Conservation (phyloP, 2,329 filamentous ascomycete genomes). For the Verticillium isaacii region DNA sequence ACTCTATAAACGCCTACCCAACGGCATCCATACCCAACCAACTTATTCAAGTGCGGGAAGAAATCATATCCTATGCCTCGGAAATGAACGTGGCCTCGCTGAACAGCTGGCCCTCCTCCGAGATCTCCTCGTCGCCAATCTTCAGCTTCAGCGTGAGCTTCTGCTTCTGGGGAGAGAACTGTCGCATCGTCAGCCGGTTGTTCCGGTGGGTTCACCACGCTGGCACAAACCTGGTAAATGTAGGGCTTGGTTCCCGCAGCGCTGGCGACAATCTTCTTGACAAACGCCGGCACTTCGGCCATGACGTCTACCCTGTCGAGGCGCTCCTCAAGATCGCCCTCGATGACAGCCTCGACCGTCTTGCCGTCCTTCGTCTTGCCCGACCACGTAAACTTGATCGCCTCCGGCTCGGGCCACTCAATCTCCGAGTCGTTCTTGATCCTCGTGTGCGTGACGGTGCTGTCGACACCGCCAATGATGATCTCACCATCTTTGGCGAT, state of each 20-base stretch:
- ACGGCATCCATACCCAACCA: background rate
- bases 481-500: slow-evolving; percentile 79
- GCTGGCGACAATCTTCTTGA: slow-evolving; percentile 87
- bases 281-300: slow-evolving; percentile 91
- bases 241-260: slow-evolving; percentile 93
- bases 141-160: slow-evolving; percentile 74
- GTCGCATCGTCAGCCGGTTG: slow-evolving; percentile 15
- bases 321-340: slow-evolving; percentile 62
- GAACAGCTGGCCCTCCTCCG: slow-evolving; percentile 76
- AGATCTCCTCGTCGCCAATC: slow-evolving; percentile 71
- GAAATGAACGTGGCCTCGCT: slow-evolving; percentile 91
- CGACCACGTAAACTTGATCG: slow-evolving; percentile 71
- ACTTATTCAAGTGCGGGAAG: background rate
- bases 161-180: slow-evolving; percentile 67
- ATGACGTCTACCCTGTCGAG: slow-evolving; percentile 90
- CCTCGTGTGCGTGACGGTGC: slow-evolving; percentile 64
- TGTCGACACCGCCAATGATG: slow-evolving; percentile 63
- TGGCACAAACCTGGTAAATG: slow-evolving; percentile 77
- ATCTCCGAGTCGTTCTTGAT: slow-evolving; percentile 69
- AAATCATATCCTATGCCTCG: background rate
- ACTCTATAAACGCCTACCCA: background rate
- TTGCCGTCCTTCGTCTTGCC: slow-evolving; percentile 76
- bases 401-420: slow-evolving; percentile 83
- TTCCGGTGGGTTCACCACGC: background rate
- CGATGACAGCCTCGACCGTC: slow-evolving; percentile 62